Evolutionary conservation across 805 yeast species (phyloP), one percentile per base, ranked within the genome.

Genomic region (Candida golubevii): DNA sequence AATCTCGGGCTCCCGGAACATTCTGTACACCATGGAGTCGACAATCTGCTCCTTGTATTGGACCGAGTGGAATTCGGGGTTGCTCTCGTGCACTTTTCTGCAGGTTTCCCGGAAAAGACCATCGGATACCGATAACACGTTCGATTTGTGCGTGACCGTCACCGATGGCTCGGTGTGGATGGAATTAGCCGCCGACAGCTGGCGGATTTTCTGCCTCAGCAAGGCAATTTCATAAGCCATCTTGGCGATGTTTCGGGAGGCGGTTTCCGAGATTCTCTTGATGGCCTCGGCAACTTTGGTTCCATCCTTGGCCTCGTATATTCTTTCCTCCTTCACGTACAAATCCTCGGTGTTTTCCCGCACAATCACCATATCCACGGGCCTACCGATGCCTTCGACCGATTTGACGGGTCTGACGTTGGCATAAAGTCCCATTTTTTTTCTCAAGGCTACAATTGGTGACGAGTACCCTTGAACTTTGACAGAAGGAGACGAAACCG

Each of bases 281-380:
- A 88, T 91, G 47, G 99, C 99, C 72, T 93, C 99, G 39, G 98
- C 97, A 33, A 90, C 87, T 67, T 80, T 82, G 57, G 86, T 81
- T 51, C 97, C 97, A 53, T 90, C 95, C 45, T 77, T 77, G 55
- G 77, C 80, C 54, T 77, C 81, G 63, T 76, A 87, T 37, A 87
- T 66, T 58, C 72, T 80, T 72, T 93, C 99, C 65, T 90, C 95
- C 74, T 93, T 93, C 68, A 93, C 85, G 72, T 93, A 93, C 57
- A 91, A 76, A 69, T 93, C 99, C 74, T 93, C 99, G 49, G 99
- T 93, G 77, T 93, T 93, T 72, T 93, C 99, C 66, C 99, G 86
- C 33, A 93, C 99, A 66, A 93, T 93, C 28, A 93, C 96, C 88
- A 93, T 83, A 66, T 93, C 99, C 40, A 90, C 96, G 32, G 95